Conservation (phyloP, 2,329 filamentous ascomycete species). For the Aureobasidium zeae region DNA sequence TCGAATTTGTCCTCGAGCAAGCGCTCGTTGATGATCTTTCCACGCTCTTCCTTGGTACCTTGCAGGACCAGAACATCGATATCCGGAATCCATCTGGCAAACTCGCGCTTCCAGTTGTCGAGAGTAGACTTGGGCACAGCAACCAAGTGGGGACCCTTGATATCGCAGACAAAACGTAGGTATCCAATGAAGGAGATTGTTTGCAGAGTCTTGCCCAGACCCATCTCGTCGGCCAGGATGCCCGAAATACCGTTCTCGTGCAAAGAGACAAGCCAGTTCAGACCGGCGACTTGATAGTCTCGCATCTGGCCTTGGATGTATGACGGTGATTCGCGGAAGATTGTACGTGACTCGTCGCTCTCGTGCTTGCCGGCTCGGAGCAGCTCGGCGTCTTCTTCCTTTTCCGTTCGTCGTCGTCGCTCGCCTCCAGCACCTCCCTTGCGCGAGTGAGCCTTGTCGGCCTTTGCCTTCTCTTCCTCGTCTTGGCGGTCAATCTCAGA, state of each 20-base stretch:
- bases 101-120: conserved; percentile 97
- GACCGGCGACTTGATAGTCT: conserved; percentile 88
- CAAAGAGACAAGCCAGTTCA: conserved; percentile 96
- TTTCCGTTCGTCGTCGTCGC: conserved; percentile 79
- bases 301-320: conserved; percentile 85
- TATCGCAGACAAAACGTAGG: conserved; percentile 79
- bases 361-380: conserved; percentile 80
- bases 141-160: conserved; percentile 82
- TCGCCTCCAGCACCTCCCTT: conserved; percentile 77
- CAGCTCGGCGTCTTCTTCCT: conserved; percentile 91
- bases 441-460: conserved; percentile 64
- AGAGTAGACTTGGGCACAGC: conserved; percentile 93
- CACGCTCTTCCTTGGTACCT: conserved; percentile 87
- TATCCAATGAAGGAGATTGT: conserved; percentile 97
- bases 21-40: conserved; percentile 77
- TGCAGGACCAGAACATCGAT: conserved; percentile 90
- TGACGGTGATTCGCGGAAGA: conserved; percentile 88
- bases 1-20: conserved; percentile 94
- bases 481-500: conserved; percentile 91
- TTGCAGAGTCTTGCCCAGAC: conserved; percentile 92
- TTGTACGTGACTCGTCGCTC: conserved; percentile 65
- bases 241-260: conserved; percentile 99
- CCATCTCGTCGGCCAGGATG: conserved; percentile 97
- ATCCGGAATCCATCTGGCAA: conserved; percentile 87
- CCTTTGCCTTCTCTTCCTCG: conserved; percentile 56